A percentile compares a stretch with the other conserved stretches of the same genome.
Conservation (phyloP, 495 filamentous ascomycete species). For the Ascodesmis nigricans region DNA sequence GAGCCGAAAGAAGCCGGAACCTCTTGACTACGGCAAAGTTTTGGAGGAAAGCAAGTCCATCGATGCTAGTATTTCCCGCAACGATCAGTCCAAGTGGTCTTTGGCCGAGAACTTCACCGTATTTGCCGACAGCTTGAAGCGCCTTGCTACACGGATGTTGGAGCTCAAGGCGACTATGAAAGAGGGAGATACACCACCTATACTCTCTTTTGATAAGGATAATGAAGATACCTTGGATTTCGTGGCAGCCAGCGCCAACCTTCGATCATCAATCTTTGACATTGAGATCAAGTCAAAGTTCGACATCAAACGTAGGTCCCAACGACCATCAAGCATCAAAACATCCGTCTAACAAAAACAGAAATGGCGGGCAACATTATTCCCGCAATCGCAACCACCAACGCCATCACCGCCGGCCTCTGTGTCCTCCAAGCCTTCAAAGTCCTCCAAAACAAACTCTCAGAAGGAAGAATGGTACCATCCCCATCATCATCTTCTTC, state of each 20-base stretch:
- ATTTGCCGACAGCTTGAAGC: slow-evolving; percentile 62
- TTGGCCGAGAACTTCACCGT: slow-evolving; percentile 62
- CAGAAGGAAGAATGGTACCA: slow-evolving; percentile 24
- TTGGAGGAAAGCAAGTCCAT: slow-evolving; percentile 29
- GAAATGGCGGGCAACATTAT: slow-evolving; percentile 99
- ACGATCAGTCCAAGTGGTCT: slow-evolving; percentile 62
- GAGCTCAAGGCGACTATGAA: slow-evolving; percentile 32
- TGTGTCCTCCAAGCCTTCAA: slow-evolving; percentile 90
- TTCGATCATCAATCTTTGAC: slow-evolving; percentile 64
- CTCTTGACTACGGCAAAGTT: slow-evolving; percentile 39
- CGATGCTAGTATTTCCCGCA: slow-evolving; percentile 33
- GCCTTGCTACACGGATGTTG: slow-evolving; percentile 49
- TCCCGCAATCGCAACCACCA: slow-evolving; percentile 92
- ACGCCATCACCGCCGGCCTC: slow-evolving; percentile 82
- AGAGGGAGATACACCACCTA: slow-evolving; percentile 31
- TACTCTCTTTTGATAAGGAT: slow-evolving; percentile 87
- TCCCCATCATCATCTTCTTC: not conserved
- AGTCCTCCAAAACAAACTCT: slow-evolving; percentile 52
- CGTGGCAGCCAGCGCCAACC: slow-evolving; percentile 71
- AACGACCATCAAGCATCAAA: too few relatives aligned
- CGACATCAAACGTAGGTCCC: slow-evolving; percentile 61
- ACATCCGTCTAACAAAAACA: slow-evolving; percentile 21
- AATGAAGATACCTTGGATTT: slow-evolving; percentile 91
- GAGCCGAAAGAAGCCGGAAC: slow-evolving; percentile 45
- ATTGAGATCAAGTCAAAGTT: slow-evolving; percentile 81